Base-by-base conservation (phyloP, 129 eudicot genomes). In the Escallonia herrerae region DNA sequence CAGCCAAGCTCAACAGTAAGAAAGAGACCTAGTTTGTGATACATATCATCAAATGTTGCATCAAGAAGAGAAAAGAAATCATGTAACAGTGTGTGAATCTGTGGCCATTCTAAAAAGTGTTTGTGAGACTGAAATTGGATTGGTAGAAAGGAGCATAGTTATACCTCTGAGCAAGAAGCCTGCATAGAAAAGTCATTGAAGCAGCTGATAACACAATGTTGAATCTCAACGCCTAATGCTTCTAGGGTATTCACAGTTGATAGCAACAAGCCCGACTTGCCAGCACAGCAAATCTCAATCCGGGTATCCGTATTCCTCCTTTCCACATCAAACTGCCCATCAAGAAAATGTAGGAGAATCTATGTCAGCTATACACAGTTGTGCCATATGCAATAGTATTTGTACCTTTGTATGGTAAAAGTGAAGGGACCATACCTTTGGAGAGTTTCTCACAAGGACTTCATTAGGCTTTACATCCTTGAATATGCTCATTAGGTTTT, bases 151-250 rank as follows among this genome's bases (percentile, higher is more conserved):
- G 1, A 22, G 33, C 33, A 22, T 22, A 22, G 33, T 0, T 6
- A 15, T 78, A 90, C 97, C 95, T 90, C 83, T 4, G 81, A 76
- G 63, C 97, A 91, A 50, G 87, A 80, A 78, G 95, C 95, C 61
- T 91, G 90, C 76, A 91, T 57, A 2, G 77, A 66, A 49, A 87
- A 91, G 64, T 87, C 95, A 73, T 76, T 84, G 69, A 91, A 91
- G 58, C 95, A 87, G 69, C 95, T 91, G n/a, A 91, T 80, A 45
- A 91, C 95, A 63, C 90, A 91, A 22, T 87, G 86, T 61, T 91
- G 84, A 54, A 87, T 81, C 50, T 91, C 84, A 43, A 91, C 86
- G 61, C 97, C 97, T 8, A 84, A 41, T 47, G 87, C 86, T 67
- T 91, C 97, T 0, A 91, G 75, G 2, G 94, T 84, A 7, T 83